Conservation (phyloP, 2,329 filamentous ascomycete genomes). For the Teratosphaeriaceae sp. region DNA sequence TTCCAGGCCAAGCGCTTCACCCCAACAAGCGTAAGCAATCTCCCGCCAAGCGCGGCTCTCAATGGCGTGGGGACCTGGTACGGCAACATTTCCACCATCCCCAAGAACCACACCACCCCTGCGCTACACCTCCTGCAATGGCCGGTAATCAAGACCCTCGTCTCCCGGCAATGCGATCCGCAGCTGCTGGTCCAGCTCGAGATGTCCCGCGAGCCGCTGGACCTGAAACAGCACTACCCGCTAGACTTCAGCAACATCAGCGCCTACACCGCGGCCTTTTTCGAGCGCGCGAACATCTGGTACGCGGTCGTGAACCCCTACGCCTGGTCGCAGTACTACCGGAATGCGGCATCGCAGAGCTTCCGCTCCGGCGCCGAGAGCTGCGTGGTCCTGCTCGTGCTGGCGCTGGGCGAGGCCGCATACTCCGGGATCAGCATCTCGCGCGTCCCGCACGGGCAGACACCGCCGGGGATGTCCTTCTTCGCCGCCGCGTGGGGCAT, state of each 20-base stretch:
- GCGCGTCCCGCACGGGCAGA: conserved; percentile 58
- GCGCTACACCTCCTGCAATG: conserved; percentile 72
- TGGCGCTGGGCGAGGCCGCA: conserved; percentile 71
- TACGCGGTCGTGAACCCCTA: conserved; percentile 81
- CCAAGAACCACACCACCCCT: conserved; percentile 75
- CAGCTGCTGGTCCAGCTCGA: conserved; percentile 77
- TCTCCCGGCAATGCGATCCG: conserved; percentile 70
- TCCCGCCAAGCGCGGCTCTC: conserved; percentile 32
- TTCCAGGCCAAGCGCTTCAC: conserved; percentile 30
- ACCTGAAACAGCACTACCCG: conserved; percentile 46
- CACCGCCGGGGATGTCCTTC: conserved; percentile 69
- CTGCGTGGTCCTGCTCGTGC: conserved; percentile 71
- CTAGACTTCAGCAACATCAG: conserved; percentile 55
- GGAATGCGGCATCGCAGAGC: conserved; percentile 65
- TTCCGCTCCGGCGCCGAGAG: conserved; percentile 75
- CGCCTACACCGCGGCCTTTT: conserved; percentile 73
- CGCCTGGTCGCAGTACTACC: conserved; percentile 70
- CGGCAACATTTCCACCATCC: conserved; percentile 77
- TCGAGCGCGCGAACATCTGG: conserved; percentile 75
- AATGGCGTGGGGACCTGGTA: conserved; percentile 67
- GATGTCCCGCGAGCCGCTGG: conserved; percentile 70
- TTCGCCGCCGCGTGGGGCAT: conserved; percentile 76
- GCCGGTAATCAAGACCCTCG: conserved; percentile 71
- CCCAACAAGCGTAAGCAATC: conserved; percentile 28
- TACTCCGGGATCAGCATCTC: conserved; percentile 66